Conservation (phyloP, 1,284 basidiomycete genomes). For the Cystobasidiaceae sp. region DNA sequence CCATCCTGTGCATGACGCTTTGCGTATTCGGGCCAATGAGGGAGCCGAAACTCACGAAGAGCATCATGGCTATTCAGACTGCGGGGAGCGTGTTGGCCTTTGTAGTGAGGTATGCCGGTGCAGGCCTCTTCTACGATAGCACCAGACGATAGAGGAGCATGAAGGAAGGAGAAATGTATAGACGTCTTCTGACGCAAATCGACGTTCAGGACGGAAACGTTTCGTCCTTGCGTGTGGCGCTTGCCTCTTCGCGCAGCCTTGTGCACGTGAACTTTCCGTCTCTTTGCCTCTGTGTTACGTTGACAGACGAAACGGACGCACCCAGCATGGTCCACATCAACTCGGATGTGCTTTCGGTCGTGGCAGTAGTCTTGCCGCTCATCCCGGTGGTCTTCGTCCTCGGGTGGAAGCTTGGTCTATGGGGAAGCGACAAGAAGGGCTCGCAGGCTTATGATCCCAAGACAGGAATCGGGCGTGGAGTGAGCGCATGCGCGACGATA, state of each 20-base stretch:
- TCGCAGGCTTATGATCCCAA: slow-evolving; percentile 19
- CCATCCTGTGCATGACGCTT: slow-evolving; percentile 77
- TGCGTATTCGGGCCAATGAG: slow-evolving; percentile 71
- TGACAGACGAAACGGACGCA: no score
- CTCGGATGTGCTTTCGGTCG: background rate
- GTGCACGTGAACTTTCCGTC: no score
- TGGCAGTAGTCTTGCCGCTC: background rate
- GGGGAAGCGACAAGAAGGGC: background rate
- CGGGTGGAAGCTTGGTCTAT: slow-evolving; percentile 2
- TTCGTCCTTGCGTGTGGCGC: no score
- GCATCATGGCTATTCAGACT: slow-evolving; percentile 69
- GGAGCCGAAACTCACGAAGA: slow-evolving; percentile 67
- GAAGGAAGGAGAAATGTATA: background rate
- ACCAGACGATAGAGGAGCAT: slow-evolving; percentile 56
- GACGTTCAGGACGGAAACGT: no score
- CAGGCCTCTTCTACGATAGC: slow-evolving; percentile 79
- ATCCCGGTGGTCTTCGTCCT: slow-evolving; percentile 16
- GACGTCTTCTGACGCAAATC: background rate
- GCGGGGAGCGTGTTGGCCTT: slow-evolving; percentile 72
- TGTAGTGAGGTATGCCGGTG: slow-evolving; percentile 75
- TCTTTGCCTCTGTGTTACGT: no score
- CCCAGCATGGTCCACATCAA: no score
- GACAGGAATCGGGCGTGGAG: slow-evolving; percentile 28
- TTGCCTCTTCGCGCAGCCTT: no score
- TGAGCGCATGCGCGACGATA: background rate